phyloP scores from a whole-genome alignment of 2,329 filamentous ascomycete species.

The Cytospora piceae region DNA sequence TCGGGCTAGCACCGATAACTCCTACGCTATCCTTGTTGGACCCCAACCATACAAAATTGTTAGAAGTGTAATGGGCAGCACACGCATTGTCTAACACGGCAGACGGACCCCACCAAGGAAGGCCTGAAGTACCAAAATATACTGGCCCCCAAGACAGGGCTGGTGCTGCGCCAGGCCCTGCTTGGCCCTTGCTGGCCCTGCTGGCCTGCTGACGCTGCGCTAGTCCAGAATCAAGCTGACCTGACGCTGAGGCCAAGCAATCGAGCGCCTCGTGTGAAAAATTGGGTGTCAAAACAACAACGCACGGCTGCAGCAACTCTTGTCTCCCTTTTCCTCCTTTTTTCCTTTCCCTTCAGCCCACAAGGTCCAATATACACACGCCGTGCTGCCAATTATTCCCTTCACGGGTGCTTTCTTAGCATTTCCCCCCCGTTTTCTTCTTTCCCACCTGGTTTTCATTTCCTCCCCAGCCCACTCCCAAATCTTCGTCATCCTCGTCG shows the following conservation, averaged over 20 bases:
- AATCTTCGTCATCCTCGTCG: not conserved
- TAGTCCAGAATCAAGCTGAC: constrained; percentile 3
- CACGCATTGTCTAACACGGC: not conserved
- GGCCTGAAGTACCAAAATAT: not conserved
- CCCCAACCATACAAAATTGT: not conserved
- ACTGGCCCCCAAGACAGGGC: not conserved
- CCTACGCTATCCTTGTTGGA: not conserved
- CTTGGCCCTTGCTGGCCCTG: not conserved
- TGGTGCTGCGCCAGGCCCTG: not conserved
- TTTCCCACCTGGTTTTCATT: constrained; percentile 27
- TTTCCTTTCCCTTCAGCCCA: constrained; percentile 22
- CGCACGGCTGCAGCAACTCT: constrained; percentile 25
- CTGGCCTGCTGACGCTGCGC: constrained; percentile 5
- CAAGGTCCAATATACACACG: constrained; percentile 27
- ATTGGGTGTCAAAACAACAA: constrained; percentile 25
- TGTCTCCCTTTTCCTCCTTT: constrained; percentile 6
- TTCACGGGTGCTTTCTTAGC: constrained; percentile 27
- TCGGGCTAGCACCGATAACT: constrained; percentile 6
- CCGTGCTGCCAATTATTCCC: constrained; percentile 30
- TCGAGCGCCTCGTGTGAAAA: constrained; percentile 17
- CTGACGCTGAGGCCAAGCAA: constrained; percentile 15
- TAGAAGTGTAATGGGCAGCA: not conserved
- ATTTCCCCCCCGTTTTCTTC: constrained; percentile 24
- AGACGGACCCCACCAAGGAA: not conserved
- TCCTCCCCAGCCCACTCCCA: constrained; percentile 6